A percentile compares a stretch with the other conserved stretches of the same genome.
Evolutionary conservation across 208 protist species (phyloP).

Genomic region (Jaenimonas drosophilae): DNA sequence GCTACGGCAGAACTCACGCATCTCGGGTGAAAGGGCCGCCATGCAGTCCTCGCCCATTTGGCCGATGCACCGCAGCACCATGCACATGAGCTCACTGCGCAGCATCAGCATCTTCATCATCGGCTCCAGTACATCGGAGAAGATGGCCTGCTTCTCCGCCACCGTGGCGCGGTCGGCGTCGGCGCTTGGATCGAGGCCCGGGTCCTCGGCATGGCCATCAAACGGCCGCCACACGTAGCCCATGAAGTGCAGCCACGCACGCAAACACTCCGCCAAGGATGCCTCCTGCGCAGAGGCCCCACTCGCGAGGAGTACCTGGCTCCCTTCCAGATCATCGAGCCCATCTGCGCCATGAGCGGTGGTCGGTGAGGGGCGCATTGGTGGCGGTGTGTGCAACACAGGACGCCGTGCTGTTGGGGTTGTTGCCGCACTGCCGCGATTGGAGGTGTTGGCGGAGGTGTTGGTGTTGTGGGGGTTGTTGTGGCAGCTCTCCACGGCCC

Average conservation of each 20-base stretch:
- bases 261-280: conserved; percentile 53
- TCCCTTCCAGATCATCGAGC: neutral
- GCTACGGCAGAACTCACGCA: too few relatives aligned
- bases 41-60: conserved; percentile 65
- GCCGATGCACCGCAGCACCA: conserved; percentile 59
- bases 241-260: conserved; percentile 75
- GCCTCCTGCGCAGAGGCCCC: conserved; percentile 4
- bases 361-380: neutral
- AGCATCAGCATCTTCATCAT: conserved; percentile 20
- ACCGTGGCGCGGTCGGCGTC: conserved; percentile 29
- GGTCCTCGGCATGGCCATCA: conserved; percentile 64
- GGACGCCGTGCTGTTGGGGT: too few relatives aligned
- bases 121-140: conserved; percentile 3
- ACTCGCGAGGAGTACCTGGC: neutral
- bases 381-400: neutral
- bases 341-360: neutral
- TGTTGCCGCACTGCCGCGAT: too few relatives aligned
- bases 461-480: too few relatives aligned
- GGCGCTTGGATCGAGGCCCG: conserved; percentile 19
- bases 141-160: conserved; percentile 32
- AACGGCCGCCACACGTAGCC: conserved; percentile 77
- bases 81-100: conserved; percentile 1
- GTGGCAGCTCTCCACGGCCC: conserved; percentile 6
- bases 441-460: too few relatives aligned
- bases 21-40: conserved; percentile 7